Evolutionary conservation across 2,329 filamentous ascomycete species (phyloP).

Genomic region (Peltaster fructicola): DNA sequence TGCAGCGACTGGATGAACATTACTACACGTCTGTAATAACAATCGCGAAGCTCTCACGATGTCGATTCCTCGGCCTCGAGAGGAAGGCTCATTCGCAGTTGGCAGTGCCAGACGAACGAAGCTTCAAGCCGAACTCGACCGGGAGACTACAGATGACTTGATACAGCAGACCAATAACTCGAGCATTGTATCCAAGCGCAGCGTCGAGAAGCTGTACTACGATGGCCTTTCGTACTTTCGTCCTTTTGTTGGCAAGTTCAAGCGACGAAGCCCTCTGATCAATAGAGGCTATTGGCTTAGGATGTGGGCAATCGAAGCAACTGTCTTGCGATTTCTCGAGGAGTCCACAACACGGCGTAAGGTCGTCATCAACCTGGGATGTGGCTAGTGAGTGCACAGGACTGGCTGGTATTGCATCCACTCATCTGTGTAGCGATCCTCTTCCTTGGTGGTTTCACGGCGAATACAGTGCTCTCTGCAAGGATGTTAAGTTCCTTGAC

Average conservation of each 20-base stretch:
- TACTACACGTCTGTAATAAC: too few relatives aligned
- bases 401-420: conserved; percentile 25
- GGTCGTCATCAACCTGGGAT: conserved; percentile 68
- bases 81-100: too few relatives aligned
- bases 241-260: conserved; percentile 71
- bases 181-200: conserved; percentile 81
- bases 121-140: too few relatives aligned
- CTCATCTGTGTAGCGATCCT: conserved; percentile 45
- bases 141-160: conserved; percentile 17
- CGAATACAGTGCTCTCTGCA: conserved; percentile 42
- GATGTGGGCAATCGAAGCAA: conserved; percentile 62
- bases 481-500: conserved; percentile 54
- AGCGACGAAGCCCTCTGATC: conserved; percentile 70
- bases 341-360: conserved; percentile 40
- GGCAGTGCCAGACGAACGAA: too few relatives aligned
- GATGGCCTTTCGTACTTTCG: conserved; percentile 67
- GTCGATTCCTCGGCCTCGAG: too few relatives aligned
- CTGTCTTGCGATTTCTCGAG: conserved; percentile 56
- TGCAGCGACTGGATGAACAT: too few relatives aligned
- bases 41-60: too few relatives aligned
- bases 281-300: conserved; percentile 81
- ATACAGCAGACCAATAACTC: conserved; percentile 57
- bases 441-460: conserved; percentile 68
- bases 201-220: conserved; percentile 79
- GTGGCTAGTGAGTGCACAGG: conserved; percentile 72